Percentiles rank a stretch among this genome's conserved stretches.
phyloP scores from a whole-genome alignment of 257 asterid species.

The Ligustrum vulgare region DNA sequence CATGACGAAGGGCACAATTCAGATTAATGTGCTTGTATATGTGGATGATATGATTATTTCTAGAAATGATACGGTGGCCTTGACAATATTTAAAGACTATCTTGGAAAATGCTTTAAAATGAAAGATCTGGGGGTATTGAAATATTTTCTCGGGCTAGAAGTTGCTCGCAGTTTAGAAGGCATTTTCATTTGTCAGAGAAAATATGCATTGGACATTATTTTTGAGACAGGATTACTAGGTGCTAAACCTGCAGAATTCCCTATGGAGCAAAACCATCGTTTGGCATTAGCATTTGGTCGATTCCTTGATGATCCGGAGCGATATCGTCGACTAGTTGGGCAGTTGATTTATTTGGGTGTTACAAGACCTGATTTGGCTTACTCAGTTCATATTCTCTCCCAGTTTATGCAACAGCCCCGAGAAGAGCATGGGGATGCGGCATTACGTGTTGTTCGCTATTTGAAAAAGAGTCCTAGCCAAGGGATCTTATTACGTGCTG shows the following conservation, averaged over 20 bases:
- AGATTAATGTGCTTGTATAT: conserved; percentile 11
- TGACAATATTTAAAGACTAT: not conserved
- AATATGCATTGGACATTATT: conserved; percentile 21
- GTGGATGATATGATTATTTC: conserved; percentile 22
- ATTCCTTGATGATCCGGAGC: not conserved
- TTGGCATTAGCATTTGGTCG: not conserved
- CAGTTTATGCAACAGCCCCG: conserved; percentile 13
- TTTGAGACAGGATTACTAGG: conserved; percentile 15
- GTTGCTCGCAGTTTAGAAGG: conserved; percentile 1
- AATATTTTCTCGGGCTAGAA: conserved; percentile 20
- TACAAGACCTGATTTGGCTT: conserved; percentile 14
- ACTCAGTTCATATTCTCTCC: not conserved
- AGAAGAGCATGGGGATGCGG: not conserved
- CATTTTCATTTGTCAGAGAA: conserved; percentile 15
- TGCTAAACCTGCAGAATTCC: not conserved
- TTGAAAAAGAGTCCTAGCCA: no score
- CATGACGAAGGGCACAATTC: not conserved
- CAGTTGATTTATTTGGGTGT: conserved; percentile 15
- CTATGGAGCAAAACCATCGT: conserved; percentile 8
- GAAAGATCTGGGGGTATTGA: conserved; percentile 10
- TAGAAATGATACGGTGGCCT: not conserved
- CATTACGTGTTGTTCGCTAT: not conserved
- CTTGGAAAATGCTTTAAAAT: conserved; percentile 8
- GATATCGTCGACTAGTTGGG: conserved; percentile 11
- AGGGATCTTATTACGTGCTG: no score